These are phyloP conservation scores for Vickermania spadyakhi DNA, from an alignment of 208 protist genomes.

Conservation along the genomic window DNA sequence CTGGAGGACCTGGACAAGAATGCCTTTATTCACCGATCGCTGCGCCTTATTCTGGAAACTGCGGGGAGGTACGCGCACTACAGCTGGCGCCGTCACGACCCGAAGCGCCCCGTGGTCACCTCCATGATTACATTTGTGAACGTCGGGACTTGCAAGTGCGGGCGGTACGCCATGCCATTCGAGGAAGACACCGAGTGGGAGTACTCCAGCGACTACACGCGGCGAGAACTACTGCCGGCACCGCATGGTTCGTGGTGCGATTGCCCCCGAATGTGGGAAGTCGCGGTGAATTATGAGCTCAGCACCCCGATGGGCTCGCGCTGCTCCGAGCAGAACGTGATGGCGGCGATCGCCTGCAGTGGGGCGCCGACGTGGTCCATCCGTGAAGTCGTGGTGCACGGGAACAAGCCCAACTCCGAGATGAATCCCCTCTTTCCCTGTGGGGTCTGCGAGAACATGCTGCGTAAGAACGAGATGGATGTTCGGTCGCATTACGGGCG, in stretches of 20 bases:
- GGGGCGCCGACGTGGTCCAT: slow-evolving; percentile 71
- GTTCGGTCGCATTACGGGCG: slow-evolving; percentile 51
- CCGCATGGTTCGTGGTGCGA: slow-evolving; percentile 60
- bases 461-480: slow-evolving; percentile 74
- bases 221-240: background rate
- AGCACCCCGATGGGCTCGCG: slow-evolving; percentile 83
- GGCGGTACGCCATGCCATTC: background rate
- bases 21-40: slow-evolving; percentile 43
- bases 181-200: slow-evolving; percentile 5
- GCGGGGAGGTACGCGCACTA: slow-evolving; percentile 39
- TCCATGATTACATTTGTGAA: slow-evolving; percentile 84
- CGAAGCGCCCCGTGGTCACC: slow-evolving; percentile 65
- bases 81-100: slow-evolving; percentile 85
- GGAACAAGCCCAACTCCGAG: slow-evolving; percentile 49
- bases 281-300: slow-evolving; percentile 87
- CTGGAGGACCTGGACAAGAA: slow-evolving; percentile 36
- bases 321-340: slow-evolving; percentile 86
- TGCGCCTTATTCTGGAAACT: slow-evolving; percentile 38
- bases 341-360: slow-evolving; percentile 71
- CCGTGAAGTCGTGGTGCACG: slow-evolving; percentile 82
- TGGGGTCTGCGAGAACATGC: slow-evolving; percentile 88
- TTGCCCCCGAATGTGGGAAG: slow-evolving; percentile 51
- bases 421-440: slow-evolving; percentile 86
- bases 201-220: slow-evolving; percentile 14
- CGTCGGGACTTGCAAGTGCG: slow-evolving; percentile 43